Percentiles rank a stretch among this genome's conserved stretches.
phyloP scores from a whole-genome alignment of 345 rosid genomes.

The Rhodomyrtus tomentosa region DNA sequence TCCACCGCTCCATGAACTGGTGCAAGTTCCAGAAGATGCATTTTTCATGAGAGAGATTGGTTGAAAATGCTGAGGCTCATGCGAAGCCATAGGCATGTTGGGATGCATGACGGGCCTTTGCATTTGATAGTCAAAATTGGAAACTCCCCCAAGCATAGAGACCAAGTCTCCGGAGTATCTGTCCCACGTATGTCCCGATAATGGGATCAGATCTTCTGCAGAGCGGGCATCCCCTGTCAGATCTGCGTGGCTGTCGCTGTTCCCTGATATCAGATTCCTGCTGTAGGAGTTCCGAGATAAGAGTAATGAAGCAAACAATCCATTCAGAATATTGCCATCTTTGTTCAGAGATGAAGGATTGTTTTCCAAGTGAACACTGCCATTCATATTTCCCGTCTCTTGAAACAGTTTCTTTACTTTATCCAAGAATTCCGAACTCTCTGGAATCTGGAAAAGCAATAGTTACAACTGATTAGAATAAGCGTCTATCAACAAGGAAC shows the following conservation, averaged over 20 bases:
- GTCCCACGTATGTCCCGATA: slow-evolving; percentile 1
- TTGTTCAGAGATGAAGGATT: slow-evolving; percentile 22
- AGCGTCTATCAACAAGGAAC: not conserved
- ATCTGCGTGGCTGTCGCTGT: slow-evolving; percentile 27
- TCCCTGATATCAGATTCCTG: slow-evolving; percentile 21
- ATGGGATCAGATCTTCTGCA: not conserved
- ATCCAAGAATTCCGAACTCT: slow-evolving; percentile 43
- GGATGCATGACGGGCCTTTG: not conserved
- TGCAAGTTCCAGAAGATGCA: slow-evolving; percentile 13
- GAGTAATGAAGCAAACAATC: slow-evolving; percentile 46
- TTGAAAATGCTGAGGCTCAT: slow-evolving; percentile 1
- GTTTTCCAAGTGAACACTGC: slow-evolving; percentile 7
- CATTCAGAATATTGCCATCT: slow-evolving; percentile 30
- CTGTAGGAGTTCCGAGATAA: slow-evolving; percentile 14
- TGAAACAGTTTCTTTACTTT: slow-evolving; percentile 34
- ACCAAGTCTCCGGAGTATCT: not conserved
- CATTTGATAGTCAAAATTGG: not conserved
- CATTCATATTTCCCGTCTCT: slow-evolving; percentile 13
- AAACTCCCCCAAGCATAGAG: not conserved
- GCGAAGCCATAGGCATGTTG: not conserved
- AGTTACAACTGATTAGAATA: not conserved
- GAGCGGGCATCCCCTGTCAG: slow-evolving; percentile 6
- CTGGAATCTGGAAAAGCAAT: slow-evolving; percentile 42
- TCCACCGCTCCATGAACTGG: slow-evolving; percentile 26
- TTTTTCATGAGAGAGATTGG: slow-evolving; percentile 5